These are phyloP conservation scores for Nemophila menziesii DNA, from an alignment of 257 asterid species.

Conservation along the genomic window DNA sequence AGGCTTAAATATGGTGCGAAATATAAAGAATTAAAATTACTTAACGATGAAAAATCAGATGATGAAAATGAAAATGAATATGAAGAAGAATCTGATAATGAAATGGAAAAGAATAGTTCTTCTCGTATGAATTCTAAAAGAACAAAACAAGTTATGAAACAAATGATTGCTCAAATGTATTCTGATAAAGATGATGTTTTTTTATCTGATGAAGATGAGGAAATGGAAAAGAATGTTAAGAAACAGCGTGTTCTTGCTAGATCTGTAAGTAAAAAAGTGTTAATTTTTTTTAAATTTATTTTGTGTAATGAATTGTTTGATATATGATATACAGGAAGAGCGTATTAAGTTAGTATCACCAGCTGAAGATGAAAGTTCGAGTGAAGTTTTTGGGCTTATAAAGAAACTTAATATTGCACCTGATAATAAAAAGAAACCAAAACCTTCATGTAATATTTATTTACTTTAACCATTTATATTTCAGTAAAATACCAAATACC, in stretches of 20 bases:
- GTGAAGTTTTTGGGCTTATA: slow-evolving; percentile 77
- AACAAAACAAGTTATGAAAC: slow-evolving; percentile 73
- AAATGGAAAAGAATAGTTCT: slow-evolving; percentile 25
- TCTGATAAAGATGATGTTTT: slow-evolving; percentile 65
- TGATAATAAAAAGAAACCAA: slow-evolving; percentile 54
- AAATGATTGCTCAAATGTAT: slow-evolving; percentile 54
- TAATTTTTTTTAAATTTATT: too few relatives aligned
- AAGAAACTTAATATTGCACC: slow-evolving; percentile 69
- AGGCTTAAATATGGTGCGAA: slow-evolving; percentile 44
- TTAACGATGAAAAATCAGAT: slow-evolving; percentile 37
- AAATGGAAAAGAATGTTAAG: slow-evolving; percentile 30
- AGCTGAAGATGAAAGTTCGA: slow-evolving; percentile 66
- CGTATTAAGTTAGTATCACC: slow-evolving; percentile 37
- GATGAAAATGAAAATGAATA: slow-evolving; percentile 40
- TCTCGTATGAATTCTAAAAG: slow-evolving; percentile 35
- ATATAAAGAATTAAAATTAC: slow-evolving; percentile 30
- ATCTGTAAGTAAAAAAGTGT: slow-evolving; percentile 32
- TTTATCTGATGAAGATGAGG: slow-evolving; percentile 77
- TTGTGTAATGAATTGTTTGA: not conserved
- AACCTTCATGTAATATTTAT: slow-evolving; percentile 49
- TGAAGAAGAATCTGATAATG: slow-evolving; percentile 32
- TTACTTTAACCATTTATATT: too few relatives aligned
- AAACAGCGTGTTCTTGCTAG: slow-evolving; percentile 38
- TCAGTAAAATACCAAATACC: too few relatives aligned
- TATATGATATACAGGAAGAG: slow-evolving; percentile 41